These are phyloP conservation scores for Trichoderma koningii DNA, from an alignment of 2,329 filamentous ascomycete genomes.

Conservation along the genomic window DNA sequence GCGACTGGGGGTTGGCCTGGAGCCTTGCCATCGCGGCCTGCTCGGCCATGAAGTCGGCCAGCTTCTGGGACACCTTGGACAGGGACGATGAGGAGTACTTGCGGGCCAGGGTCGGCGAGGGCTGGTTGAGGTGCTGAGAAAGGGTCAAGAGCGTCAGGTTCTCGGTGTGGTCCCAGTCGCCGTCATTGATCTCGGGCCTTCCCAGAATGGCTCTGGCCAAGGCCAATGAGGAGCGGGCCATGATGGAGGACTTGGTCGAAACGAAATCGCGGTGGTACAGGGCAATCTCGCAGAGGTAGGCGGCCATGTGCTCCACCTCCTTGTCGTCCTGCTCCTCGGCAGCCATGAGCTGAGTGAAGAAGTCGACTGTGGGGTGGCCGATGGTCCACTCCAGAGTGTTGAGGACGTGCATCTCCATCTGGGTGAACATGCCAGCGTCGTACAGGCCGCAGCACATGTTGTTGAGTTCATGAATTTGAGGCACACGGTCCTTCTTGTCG, in stretches of 20 bases:
- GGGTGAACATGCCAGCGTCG: conserved; percentile 98
- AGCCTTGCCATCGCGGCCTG: conserved; percentile 59
- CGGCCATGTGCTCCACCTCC: conserved; percentile 91
- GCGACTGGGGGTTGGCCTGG: conserved; percentile 58
- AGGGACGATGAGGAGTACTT: conserved; percentile 60
- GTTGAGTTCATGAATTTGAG: conserved; percentile 93
- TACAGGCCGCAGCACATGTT: conserved; percentile 99
- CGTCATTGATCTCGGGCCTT: conserved; percentile 72
- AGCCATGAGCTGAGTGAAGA: conserved; percentile 85
- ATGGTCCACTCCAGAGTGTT: conserved; percentile 97
- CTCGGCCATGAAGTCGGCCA: conserved; percentile 61
- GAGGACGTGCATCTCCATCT: conserved; percentile 99
- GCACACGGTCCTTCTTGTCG: conserved; percentile 98
- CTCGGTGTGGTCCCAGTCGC: conserved; percentile 75
- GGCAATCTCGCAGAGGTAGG: conserved; percentile 92
- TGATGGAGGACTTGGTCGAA: conserved; percentile 83
- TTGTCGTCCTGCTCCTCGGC: conserved; percentile 76
- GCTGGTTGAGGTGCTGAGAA: conserved; percentile 61
- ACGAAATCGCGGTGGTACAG: conserved; percentile 98
- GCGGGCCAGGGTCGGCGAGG: conserved; percentile 58
- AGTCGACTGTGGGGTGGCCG: conserved; percentile 93
- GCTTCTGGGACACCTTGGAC: conserved; percentile 56
- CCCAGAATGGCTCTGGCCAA: conserved; percentile 84
- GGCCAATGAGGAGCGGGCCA: conserved; percentile 84
- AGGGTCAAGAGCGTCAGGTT: conserved; percentile 64